A percentile compares a stretch with the other conserved stretches of the same genome.
phyloP scores from a whole-genome alignment of 192 early-diverging fungal genomes.

The Spizellomyces sp. region DNA sequence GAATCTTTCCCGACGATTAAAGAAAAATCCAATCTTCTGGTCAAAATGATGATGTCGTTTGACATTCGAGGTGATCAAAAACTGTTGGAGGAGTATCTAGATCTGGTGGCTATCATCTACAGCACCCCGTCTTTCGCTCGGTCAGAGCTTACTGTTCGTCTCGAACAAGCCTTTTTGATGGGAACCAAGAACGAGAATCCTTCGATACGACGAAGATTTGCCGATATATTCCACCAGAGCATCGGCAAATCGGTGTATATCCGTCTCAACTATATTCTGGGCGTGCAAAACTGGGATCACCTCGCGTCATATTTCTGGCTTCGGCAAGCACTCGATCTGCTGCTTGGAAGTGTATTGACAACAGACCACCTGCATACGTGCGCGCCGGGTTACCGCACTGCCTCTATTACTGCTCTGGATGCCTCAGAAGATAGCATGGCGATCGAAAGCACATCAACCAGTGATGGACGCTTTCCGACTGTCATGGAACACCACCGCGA shows the following conservation, averaged over 20 bases:
- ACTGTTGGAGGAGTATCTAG: slow-evolving; percentile 82
- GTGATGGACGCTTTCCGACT: not conserved
- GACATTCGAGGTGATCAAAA: slow-evolving; percentile 69
- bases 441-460: not conserved
- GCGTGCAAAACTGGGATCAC: slow-evolving; percentile 95
- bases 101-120: slow-evolving; percentile 92
- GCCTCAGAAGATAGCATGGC: not conserved
- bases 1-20: slow-evolving; percentile 95
- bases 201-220: slow-evolving; percentile 76
- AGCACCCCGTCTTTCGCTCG: slow-evolving; percentile 76
- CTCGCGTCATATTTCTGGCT: slow-evolving; percentile 88
- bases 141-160: slow-evolving; percentile 87
- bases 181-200: slow-evolving; percentile 85
- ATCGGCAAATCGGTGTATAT: slow-evolving; percentile 66
- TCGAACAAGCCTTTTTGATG: slow-evolving; percentile 93
- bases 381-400: slow-evolving; percentile 18
- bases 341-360: slow-evolving; percentile 62
- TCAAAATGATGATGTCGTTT: slow-evolving; percentile 82
- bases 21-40: slow-evolving; percentile 93
- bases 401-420: slow-evolving; percentile 2
- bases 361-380: slow-evolving; percentile 11
- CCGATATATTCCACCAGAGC: slow-evolving; percentile 57
- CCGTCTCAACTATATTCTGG: slow-evolving; percentile 86
- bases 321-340: slow-evolving; percentile 85
- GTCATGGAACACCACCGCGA: slow-evolving; percentile 54